These are phyloP conservation scores for Diospyros kaki DNA, from an alignment of 148 eudicot species.

Conservation along the genomic window DNA sequence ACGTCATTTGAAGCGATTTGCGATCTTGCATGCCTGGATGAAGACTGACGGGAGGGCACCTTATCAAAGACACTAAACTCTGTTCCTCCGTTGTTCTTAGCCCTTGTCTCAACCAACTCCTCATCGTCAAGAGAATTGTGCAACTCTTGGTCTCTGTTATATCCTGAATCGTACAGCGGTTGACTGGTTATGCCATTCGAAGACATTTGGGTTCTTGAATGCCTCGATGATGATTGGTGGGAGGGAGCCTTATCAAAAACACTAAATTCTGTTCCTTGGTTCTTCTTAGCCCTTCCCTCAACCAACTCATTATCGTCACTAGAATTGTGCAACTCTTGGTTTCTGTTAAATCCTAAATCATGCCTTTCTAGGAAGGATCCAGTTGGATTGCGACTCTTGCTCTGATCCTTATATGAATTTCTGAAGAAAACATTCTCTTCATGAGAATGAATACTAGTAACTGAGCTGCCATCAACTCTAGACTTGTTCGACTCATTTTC, in stretches of 20 bases:
- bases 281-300: conserved; percentile 16
- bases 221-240: conserved; percentile 14
- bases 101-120: conserved; percentile 6
- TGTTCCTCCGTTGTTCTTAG: conserved; percentile 21
- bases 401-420: conserved; percentile 17
- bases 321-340: conserved; percentile 8
- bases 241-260: conserved; percentile 15
- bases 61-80: conserved; percentile 18
- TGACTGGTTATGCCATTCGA: conserved; percentile 20
- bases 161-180: conserved; percentile 11
- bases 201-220: conserved; percentile 14
- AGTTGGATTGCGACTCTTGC: conserved; percentile 10
- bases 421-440: conserved; percentile 11
- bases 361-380: conserved; percentile 16
- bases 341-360: conserved; percentile 17
- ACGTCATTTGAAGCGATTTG: conserved; percentile 23
- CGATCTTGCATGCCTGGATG: conserved; percentile 12
- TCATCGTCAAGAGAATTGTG: conserved; percentile 25
- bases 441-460: conserved; percentile 14
- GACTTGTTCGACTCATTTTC: conserved; percentile 41
- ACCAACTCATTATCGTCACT: conserved; percentile 22
- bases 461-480: conserved; percentile 14
- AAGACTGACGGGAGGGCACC: conserved; percentile 14
- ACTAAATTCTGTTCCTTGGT: conserved; percentile 15
- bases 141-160: conserved; percentile 10